These are phyloP conservation scores for Alnus glutinosa DNA, from an alignment of 306 rosid genomes.

Conservation along the genomic window DNA sequence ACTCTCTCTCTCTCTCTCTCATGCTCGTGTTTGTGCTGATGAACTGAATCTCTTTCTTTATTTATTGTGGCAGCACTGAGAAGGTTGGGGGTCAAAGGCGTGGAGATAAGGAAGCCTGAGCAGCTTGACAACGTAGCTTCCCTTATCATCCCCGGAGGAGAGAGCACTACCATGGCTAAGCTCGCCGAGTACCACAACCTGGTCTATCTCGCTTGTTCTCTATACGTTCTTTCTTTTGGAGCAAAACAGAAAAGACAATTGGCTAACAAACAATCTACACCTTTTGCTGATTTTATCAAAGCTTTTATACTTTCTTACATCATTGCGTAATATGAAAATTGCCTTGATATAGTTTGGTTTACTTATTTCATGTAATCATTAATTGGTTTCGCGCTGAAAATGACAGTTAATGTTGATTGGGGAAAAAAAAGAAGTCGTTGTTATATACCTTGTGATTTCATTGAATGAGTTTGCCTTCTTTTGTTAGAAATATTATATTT, in stretches of 20 bases:
- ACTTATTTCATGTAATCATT: not conserved
- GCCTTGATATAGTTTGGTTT: not conserved
- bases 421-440: not conserved
- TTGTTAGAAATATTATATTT: not conserved
- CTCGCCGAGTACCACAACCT: conserved; percentile 85
- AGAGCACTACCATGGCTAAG: conserved; percentile 98
- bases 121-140: conserved; percentile 74
- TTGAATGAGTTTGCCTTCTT: not conserved
- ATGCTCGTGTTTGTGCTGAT: not conserved
- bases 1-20: not conserved
- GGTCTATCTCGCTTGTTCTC: conserved; percentile 36
- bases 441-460: not conserved
- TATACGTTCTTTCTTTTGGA: not conserved
- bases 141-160: conserved; percentile 95
- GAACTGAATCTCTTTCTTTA: not conserved
- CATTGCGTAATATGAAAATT: not conserved
- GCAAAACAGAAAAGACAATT: not conserved
- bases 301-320: not conserved
- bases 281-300: not conserved
- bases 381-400: not conserved
- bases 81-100: conserved; percentile 83
- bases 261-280: not conserved
- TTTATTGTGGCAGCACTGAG: conserved; percentile 56
- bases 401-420: not conserved
- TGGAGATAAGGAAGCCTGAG: conserved; percentile 86